phyloP scores from a whole-genome alignment of 2,329 filamentous ascomycete species.

The Whalleya microplaca region DNA sequence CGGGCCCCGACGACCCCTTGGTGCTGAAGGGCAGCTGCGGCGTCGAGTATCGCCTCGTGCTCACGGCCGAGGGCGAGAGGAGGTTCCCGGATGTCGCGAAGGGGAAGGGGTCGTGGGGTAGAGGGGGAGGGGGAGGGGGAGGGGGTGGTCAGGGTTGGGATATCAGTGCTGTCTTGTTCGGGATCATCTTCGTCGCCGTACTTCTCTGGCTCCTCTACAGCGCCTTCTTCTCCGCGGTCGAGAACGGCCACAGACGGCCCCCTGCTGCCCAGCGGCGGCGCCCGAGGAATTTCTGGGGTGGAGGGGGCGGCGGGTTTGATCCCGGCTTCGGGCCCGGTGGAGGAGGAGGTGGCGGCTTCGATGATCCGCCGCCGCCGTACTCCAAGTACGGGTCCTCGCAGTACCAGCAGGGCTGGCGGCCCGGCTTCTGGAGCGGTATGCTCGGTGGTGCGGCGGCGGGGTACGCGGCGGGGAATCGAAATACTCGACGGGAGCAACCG shows the following conservation, averaged over 20 bases:
- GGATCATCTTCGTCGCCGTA: constrained; percentile 63
- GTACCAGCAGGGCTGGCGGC: constrained; percentile 60
- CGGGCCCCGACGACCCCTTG: constrained; percentile 74
- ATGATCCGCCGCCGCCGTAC: constrained; percentile 60
- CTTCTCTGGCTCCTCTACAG: constrained; percentile 65
- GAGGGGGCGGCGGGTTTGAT: constrained; percentile 45
- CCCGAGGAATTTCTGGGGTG: constrained; percentile 39
- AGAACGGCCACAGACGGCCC: constrained; percentile 14
- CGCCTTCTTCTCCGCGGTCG: constrained; percentile 43
- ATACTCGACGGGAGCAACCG: constrained; percentile 37
- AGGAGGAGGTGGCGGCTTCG: constrained; percentile 41
- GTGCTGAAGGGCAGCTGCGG: constrained; percentile 92
- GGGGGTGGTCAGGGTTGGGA: constrained; percentile 25
- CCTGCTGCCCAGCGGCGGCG: constrained; percentile 15
- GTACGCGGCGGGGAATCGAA: constrained; percentile 61
- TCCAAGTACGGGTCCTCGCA: constrained; percentile 42
- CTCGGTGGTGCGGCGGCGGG: constrained; percentile 70
- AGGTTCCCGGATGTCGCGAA: constrained; percentile 63
- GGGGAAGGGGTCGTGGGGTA: constrained; percentile 37
- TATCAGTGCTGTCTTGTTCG: constrained; percentile 56
- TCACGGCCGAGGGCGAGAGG: constrained; percentile 77
- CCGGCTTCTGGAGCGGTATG: constrained; percentile 76
- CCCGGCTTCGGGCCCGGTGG: constrained; percentile 47
- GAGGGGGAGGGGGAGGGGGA: constrained; percentile 34
- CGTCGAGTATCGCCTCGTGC: constrained; percentile 80